A percentile compares a stretch with the other conserved stretches of the same genome.
Conservation (phyloP, 768 basidiomycete genomes). For the Tulasnella sp. region DNA sequence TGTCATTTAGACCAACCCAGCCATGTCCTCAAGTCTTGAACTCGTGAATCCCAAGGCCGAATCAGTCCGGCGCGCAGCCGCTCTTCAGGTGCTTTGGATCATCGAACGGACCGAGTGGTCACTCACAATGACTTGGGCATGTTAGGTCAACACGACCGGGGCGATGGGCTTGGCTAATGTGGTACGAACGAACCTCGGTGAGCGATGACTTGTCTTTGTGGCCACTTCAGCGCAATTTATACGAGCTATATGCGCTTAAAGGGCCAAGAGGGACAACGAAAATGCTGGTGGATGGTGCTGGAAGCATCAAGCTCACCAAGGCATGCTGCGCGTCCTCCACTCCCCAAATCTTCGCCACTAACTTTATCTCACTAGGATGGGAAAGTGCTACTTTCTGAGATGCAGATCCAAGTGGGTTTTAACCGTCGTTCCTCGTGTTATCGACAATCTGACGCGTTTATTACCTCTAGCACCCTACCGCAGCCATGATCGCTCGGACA, state of each 20-base stretch:
- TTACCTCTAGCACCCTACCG: slow-evolving; percentile 65
- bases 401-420: slow-evolving; percentile 65
- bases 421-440: background rate
- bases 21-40: slow-evolving; percentile 40
- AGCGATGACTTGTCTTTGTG: background rate
- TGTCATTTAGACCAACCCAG: slow-evolving; percentile 7
- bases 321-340: slow-evolving; percentile 19
- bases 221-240: background rate
- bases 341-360: background rate
- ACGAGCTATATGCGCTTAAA: slow-evolving; percentile 24
- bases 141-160: slow-evolving; percentile 78
- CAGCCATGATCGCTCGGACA: slow-evolving; percentile 96
- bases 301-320: slow-evolving; percentile 99
- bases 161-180: slow-evolving; percentile 96
- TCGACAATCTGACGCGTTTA: background rate
- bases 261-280: slow-evolving; percentile 96
- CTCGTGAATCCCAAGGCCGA: slow-evolving; percentile 96
- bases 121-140: slow-evolving; percentile 18
- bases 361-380: slow-evolving; percentile 45
- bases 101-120: slow-evolving; percentile 8
- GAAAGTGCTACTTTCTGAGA: slow-evolving; percentile 94
- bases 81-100: slow-evolving; percentile 84
- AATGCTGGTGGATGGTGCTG: slow-evolving; percentile 98
- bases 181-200: slow-evolving; percentile 94
- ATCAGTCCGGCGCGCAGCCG: slow-evolving; percentile 78